Evolutionary conservation across 192 early-diverging fungal species (phyloP).

Genomic region (Coemansia pectinata): DNA sequence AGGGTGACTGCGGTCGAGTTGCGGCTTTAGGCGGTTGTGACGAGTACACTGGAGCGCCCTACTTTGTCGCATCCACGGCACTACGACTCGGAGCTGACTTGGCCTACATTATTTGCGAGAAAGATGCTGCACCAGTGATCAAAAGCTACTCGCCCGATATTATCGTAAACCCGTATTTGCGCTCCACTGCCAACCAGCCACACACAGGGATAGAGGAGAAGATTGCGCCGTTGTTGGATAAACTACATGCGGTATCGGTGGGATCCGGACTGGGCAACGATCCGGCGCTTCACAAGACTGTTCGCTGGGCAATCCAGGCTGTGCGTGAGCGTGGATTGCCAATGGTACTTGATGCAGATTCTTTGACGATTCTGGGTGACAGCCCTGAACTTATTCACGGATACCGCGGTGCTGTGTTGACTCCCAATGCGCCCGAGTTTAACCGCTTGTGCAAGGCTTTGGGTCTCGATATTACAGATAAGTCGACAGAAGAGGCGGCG

Average conservation of each 20-base stretch:
- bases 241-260: slow-evolving; percentile 82
- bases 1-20: slow-evolving; percentile 50
- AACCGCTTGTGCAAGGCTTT: slow-evolving; percentile 65
- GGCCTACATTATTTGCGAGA: slow-evolving; percentile 83
- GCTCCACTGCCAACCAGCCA: slow-evolving; percentile 31
- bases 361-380: slow-evolving; percentile 72
- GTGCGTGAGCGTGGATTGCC: slow-evolving; percentile 64
- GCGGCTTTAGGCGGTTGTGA: slow-evolving; percentile 46
- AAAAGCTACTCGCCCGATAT: slow-evolving; percentile 85
- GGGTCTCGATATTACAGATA: slow-evolving; percentile 43
- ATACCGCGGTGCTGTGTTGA: slow-evolving; percentile 75
- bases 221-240: slow-evolving; percentile 58
- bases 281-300: slow-evolving; percentile 62
- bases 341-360: slow-evolving; percentile 95
- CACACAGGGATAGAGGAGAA: slow-evolving; percentile 45
- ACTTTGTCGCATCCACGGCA: slow-evolving; percentile 60
- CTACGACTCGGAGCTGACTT: slow-evolving; percentile 77
- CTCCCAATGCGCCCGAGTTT: slow-evolving; percentile 90
- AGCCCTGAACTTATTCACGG: slow-evolving; percentile 70
- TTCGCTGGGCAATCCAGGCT: slow-evolving; percentile 66
- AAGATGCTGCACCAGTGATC: slow-evolving; percentile 71
- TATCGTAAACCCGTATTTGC: slow-evolving; percentile 91
- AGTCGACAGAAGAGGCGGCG: slow-evolving; percentile 40
- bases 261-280: slow-evolving; percentile 93
- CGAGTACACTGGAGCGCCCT: slow-evolving; percentile 90